Conservation (phyloP, 257 asterid genomes). For the Nyctanthes arbortristis region DNA sequence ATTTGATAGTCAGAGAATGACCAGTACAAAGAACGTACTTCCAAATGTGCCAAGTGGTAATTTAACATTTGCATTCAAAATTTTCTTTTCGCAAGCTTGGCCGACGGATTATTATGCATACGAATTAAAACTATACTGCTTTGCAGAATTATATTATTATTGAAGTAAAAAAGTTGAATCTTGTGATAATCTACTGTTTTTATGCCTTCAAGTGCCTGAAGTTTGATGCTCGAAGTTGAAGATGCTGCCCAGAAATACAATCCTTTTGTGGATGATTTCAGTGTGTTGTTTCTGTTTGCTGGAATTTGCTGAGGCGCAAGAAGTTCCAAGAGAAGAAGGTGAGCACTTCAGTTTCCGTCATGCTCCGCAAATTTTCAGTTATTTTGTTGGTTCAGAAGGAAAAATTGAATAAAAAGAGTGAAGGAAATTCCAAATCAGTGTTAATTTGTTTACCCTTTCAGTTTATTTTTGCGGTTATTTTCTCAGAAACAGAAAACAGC, state of each 20-base stretch:
- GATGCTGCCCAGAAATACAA: constrained; percentile 30
- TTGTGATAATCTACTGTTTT: background rate
- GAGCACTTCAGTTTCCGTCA: constrained; percentile 15
- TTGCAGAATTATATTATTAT: background rate
- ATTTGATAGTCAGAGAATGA: too few relatives aligned
- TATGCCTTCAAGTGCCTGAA: constrained; percentile 2
- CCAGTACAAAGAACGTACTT: too few relatives aligned
- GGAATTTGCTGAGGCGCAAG: constrained; percentile 44
- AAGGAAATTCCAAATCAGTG: background rate
- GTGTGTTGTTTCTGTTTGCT: constrained; percentile 26
- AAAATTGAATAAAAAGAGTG: background rate
- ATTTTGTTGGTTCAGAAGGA: background rate
- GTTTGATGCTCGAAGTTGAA: constrained; percentile 22
- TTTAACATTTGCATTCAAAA: too few relatives aligned
- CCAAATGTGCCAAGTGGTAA: too few relatives aligned
- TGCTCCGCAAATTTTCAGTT: background rate
- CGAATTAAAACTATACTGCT: background rate
- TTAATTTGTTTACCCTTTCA: background rate
- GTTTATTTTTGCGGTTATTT: background rate
- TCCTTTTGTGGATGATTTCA: constrained; percentile 33
- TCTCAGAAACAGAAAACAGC: constrained; percentile 2
- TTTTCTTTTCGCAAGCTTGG: too few relatives aligned
- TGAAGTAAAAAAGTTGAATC: background rate
- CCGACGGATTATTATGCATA: background rate
- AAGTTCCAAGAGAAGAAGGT: constrained; percentile 61